phyloP scores from a whole-genome alignment of 2,329 filamentous ascomycete genomes.

The Diplodia scrobiculata region DNA sequence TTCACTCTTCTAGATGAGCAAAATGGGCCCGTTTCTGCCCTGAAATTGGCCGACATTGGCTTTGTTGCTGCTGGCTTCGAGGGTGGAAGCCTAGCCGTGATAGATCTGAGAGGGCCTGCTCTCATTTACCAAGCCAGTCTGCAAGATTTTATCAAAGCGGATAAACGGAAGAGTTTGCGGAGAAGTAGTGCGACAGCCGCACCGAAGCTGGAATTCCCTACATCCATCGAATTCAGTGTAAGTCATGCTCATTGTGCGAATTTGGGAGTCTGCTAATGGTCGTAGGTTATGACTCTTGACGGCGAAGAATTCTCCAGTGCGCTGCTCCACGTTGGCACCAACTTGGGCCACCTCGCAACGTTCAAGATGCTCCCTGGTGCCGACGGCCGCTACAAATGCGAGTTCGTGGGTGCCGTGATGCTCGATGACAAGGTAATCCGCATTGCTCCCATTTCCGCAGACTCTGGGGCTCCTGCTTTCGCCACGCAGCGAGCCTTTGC shows the following conservation, averaged over 20 bases:
- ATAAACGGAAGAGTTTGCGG: slow-evolving; percentile 73
- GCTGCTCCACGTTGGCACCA: slow-evolving; percentile 87
- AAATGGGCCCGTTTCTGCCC: slow-evolving; percentile 75
- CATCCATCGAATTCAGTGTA: slow-evolving; percentile 80
- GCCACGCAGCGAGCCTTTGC: slow-evolving; percentile 76
- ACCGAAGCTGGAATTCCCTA: slow-evolving; percentile 69
- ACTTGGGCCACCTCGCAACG: slow-evolving; percentile 77
- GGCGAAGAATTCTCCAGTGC: slow-evolving; percentile 96
- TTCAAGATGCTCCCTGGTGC: slow-evolving; percentile 82
- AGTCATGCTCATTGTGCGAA: neutral
- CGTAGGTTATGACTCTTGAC: slow-evolving; percentile 75
- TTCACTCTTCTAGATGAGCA: slow-evolving; percentile 79
- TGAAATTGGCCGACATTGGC: slow-evolving; percentile 87
- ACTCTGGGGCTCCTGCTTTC: slow-evolving; percentile 72
- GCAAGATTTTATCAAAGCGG: slow-evolving; percentile 72
- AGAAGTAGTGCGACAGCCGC: slow-evolving; percentile 54
- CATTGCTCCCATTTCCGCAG: slow-evolving; percentile 76
- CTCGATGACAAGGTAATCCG: slow-evolving; percentile 71
- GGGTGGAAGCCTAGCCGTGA: slow-evolving; percentile 74
- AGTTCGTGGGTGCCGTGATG: slow-evolving; percentile 67
- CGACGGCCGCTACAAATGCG: slow-evolving; percentile 69
- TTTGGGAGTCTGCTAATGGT: slow-evolving; percentile 11
- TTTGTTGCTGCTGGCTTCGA: slow-evolving; percentile 89
- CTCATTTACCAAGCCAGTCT: slow-evolving; percentile 77
- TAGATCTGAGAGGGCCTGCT: slow-evolving; percentile 84